A percentile compares a stretch with the other conserved stretches of the same genome.
These are phyloP conservation scores for Microcera coccophila DNA, from an alignment of 2,329 filamentous ascomycete genomes.

Conservation along the genomic window DNA sequence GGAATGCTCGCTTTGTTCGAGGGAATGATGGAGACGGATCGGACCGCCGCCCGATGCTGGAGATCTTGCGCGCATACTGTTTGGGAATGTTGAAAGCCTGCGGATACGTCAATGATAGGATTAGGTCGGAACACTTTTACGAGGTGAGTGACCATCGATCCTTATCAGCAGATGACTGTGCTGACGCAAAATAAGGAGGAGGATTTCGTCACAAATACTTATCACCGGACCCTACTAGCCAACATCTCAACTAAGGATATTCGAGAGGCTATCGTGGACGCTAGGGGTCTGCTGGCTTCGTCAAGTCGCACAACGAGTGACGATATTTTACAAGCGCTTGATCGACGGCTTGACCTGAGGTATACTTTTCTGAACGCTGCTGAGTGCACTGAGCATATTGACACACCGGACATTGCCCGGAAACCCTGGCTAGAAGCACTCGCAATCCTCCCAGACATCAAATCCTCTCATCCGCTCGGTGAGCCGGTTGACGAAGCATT, in stretches of 20 bases:
- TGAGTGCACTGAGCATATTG: conserved; percentile 45
- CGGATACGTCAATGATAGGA: conserved; percentile 69
- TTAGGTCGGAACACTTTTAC: conserved; percentile 83
- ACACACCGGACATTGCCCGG: conserved; percentile 44
- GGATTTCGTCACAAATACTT: conserved; percentile 92
- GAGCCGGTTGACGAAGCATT: conserved; percentile 72
- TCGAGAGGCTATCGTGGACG: conserved; percentile 50
- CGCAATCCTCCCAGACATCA: conserved; percentile 51
- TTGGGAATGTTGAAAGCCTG: conserved; percentile 80
- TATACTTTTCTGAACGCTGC: conserved; percentile 56
- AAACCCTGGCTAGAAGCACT: conserved; percentile 51
- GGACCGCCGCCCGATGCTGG: conserved; percentile 47
- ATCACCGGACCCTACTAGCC: conserved; percentile 72
- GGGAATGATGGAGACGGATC: conserved; percentile 27
- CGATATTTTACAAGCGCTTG: conserved; percentile 53
- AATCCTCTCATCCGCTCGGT: conserved; percentile 58
- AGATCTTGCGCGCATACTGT: conserved; percentile 79
- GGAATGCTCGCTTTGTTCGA: conserved; percentile 61
- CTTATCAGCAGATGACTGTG: not conserved
- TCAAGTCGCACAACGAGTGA: conserved; percentile 37
- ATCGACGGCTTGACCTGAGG: conserved; percentile 63
- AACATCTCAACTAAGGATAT: conserved; percentile 57
- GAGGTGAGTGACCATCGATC: conserved; percentile 53
- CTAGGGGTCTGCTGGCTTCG: conserved; percentile 48
- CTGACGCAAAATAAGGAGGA: conserved; percentile 62